phyloP scores from a whole-genome alignment of 306 rosid species.

The Medicago ruthenica region DNA sequence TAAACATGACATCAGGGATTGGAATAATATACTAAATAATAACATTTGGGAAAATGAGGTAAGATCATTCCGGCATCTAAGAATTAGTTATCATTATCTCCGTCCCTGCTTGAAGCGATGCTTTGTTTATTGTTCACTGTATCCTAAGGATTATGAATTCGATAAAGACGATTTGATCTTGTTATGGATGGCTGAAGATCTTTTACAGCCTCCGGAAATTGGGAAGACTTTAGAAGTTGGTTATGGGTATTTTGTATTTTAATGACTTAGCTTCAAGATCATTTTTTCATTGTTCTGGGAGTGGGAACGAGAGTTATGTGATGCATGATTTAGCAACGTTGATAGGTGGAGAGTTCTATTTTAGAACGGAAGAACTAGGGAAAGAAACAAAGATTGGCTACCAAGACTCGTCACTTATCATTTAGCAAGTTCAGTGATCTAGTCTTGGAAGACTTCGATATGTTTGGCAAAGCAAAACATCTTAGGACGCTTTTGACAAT shows the following conservation, averaged over 20 bases:
- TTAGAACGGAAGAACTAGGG: neutral
- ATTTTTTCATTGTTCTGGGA: neutral
- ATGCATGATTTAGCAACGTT: conserved; percentile 18
- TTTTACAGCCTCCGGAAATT: neutral
- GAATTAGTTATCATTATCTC: conserved; percentile 29
- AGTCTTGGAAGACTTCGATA: neutral
- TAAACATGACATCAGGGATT: neutral
- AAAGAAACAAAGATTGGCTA: neutral
- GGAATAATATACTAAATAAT: conserved; percentile 21
- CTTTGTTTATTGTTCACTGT: conserved; percentile 20
- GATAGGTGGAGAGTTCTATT: neutral
- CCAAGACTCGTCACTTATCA: neutral
- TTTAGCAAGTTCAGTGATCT: neutral
- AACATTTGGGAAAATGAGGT: conserved; percentile 1
- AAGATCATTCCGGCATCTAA: conserved; percentile 25
- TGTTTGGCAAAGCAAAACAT: neutral
- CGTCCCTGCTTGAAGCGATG: conserved; percentile 14
- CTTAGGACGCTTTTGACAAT: neutral
- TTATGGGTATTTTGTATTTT: conserved; percentile 23
- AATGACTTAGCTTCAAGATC: conserved; percentile 16
- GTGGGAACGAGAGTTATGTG: neutral
- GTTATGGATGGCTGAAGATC: conserved; percentile 32
- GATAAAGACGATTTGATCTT: neutral
- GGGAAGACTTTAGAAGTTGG: conserved; percentile 13
- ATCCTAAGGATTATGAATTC: conserved; percentile 9